A percentile compares a stretch with the other conserved stretches of the same genome.
These are phyloP conservation scores for Lavandula angustifolia DNA, from an alignment of 257 asterid species.

Conservation along the genomic window DNA sequence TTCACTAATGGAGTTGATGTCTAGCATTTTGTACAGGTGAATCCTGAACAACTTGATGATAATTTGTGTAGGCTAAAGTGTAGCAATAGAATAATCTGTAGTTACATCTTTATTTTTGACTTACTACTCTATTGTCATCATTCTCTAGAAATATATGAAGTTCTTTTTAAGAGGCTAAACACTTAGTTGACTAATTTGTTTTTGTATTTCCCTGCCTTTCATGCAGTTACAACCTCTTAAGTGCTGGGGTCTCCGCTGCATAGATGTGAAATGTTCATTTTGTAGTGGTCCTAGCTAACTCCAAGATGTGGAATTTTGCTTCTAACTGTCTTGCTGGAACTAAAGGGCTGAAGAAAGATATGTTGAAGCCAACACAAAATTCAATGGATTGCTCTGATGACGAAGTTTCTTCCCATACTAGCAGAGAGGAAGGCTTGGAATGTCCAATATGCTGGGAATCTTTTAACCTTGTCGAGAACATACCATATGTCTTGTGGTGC, in stretches of 20 bases:
- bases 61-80: neutral
- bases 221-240: conserved; percentile 29
- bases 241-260: conserved; percentile 24
- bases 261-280: conserved; percentile 30
- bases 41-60: conserved; percentile 6
- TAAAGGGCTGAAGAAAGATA: conserved; percentile 45
- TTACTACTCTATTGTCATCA: conserved; percentile 1
- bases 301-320: conserved; percentile 74
- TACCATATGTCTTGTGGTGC: conserved; percentile 92
- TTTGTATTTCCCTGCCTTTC: neutral
- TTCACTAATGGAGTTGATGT: neutral
- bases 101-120: neutral
- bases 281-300: conserved; percentile 28
- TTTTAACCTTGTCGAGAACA: conserved; percentile 85
- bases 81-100: conserved; percentile 2
- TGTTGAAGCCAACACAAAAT: conserved; percentile 49
- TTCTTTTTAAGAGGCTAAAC: conserved; percentile 3
- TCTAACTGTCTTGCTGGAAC: conserved; percentile 73
- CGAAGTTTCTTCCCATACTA: conserved; percentile 61
- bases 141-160: conserved; percentile 14
- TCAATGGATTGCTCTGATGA: conserved; percentile 68
- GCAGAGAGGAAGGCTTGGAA: conserved; percentile 77
- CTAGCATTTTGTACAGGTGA: neutral
- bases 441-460: conserved; percentile 98
- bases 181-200: conserved; percentile 3